Percentiles rank a stretch among this genome's conserved stretches.
These are phyloP conservation scores for Cucumis hystrix DNA, from an alignment of 306 rosid genomes.

Conservation along the genomic window DNA sequence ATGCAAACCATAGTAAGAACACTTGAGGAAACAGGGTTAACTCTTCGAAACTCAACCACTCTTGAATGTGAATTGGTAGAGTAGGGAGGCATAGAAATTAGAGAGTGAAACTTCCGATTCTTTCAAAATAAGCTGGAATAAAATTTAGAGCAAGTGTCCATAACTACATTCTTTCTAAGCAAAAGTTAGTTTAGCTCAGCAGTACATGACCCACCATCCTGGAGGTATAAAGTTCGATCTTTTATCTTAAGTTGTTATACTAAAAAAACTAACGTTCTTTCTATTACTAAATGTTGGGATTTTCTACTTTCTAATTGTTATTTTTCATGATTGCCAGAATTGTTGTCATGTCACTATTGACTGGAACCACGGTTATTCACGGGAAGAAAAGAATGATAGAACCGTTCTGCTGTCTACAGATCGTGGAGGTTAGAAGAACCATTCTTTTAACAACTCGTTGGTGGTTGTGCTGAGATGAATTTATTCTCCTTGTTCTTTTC, in stretches of 20 bases:
- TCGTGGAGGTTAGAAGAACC: not conserved
- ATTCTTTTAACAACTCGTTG: not conserved
- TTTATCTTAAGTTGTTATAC: too few relatives aligned
- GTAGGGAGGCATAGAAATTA: not conserved
- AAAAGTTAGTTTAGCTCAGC: too few relatives aligned
- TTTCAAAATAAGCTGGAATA: not conserved
- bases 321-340: not conserved
- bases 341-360: not conserved
- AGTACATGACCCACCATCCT: too few relatives aligned
- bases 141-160: not conserved
- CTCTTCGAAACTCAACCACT: too few relatives aligned
- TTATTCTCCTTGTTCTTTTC: not conserved
- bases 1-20: too few relatives aligned
- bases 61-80: not conserved
- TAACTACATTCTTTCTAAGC: not conserved
- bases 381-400: not conserved
- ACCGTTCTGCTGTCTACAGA: not conserved
- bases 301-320: not conserved
- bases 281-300: not conserved
- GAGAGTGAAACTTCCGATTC: not conserved
- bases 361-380: not conserved
- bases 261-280: not conserved
- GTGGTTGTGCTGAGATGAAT: not conserved
- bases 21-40: too few relatives aligned
- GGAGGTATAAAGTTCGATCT: too few relatives aligned